phyloP scores from a whole-genome alignment of 768 basidiomycete species.

The Calocybe gangraenosa region DNA sequence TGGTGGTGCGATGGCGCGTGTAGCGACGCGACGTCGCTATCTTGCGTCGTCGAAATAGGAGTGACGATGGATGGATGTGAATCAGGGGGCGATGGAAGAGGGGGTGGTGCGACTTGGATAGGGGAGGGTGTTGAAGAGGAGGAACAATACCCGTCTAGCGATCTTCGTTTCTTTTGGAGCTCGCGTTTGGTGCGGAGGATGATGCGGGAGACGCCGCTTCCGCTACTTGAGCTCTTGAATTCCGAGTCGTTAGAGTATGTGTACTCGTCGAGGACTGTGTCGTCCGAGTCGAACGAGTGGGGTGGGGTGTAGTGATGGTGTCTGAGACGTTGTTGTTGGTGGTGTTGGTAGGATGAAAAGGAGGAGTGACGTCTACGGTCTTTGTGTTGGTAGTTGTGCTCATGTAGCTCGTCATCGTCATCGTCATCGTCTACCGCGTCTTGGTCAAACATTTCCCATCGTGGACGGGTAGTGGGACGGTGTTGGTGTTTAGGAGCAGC shows the following conservation, averaged over 20 bases:
- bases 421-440: slow-evolving; percentile 23
- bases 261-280: slow-evolving; percentile 27
- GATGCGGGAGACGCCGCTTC: slow-evolving; percentile 18
- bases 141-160: slow-evolving; percentile 10
- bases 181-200: slow-evolving; percentile 14
- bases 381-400: too few relatives aligned
- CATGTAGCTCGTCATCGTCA: slow-evolving; percentile 15
- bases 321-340: slow-evolving; percentile 6
- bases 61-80: slow-evolving; percentile 7
- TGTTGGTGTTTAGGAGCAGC: slow-evolving; percentile 6
- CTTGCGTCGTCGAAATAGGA: slow-evolving; percentile 2
- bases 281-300: slow-evolving; percentile 25
- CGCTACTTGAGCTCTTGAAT: too few relatives aligned
- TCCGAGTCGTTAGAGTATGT: too few relatives aligned
- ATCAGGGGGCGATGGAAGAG: background rate
- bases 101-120: background rate
- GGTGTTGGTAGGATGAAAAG: slow-evolving; percentile 12
- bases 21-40: slow-evolving; percentile 5
- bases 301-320: slow-evolving; percentile 19
- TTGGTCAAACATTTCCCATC: slow-evolving; percentile 28
- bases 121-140: slow-evolving; percentile 9
- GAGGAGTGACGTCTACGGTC: slow-evolving; percentile 6
- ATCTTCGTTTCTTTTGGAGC: slow-evolving; percentile 11
- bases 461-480: slow-evolving; percentile 21
- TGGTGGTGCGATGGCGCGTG: slow-evolving; percentile 1